These are phyloP conservation scores for Rhynchosporium agropyri DNA, from an alignment of 2,329 filamentous ascomycete species.

Conservation along the genomic window DNA sequence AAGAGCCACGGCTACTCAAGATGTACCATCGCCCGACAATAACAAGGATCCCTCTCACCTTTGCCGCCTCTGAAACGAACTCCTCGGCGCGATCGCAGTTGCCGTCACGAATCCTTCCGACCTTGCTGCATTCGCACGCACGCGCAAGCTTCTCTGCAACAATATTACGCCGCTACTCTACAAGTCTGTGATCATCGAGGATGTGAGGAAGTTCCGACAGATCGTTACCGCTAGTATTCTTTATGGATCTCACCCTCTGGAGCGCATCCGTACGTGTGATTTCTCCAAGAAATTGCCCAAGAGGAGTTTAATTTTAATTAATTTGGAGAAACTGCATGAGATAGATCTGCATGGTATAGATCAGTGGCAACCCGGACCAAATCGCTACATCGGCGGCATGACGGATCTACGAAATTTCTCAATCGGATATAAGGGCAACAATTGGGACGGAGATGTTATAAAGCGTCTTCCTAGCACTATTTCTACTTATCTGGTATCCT, in stretches of 20 bases:
- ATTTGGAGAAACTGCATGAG: too few species aligned
- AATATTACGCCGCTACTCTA: neutral
- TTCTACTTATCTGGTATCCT: neutral
- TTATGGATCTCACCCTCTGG: neutral
- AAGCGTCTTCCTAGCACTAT: neutral
- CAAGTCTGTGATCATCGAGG: neutral
- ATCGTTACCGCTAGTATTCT: neutral
- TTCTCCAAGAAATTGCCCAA: neutral
- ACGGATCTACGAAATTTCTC: neutral
- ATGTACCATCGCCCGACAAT: neutral
- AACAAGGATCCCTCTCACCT: neutral
- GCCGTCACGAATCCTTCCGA: neutral
- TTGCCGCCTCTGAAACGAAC: conserved; percentile 2
- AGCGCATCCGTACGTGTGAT: neutral
- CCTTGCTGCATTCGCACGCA: neutral
- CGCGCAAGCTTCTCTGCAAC: conserved; percentile 1
- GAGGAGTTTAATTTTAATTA: too few species aligned
- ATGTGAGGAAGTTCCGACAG: neutral
- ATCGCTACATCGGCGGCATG: neutral
- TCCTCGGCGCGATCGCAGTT: neutral
- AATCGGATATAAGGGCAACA: neutral
- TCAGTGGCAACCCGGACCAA: too few species aligned
- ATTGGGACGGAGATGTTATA: neutral
- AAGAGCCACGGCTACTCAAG: neutral
- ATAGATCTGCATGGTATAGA: too few species aligned